These are phyloP conservation scores for Colletotrichum spaethianum DNA, from an alignment of 2,329 filamentous ascomycete species.

Conservation along the genomic window DNA sequence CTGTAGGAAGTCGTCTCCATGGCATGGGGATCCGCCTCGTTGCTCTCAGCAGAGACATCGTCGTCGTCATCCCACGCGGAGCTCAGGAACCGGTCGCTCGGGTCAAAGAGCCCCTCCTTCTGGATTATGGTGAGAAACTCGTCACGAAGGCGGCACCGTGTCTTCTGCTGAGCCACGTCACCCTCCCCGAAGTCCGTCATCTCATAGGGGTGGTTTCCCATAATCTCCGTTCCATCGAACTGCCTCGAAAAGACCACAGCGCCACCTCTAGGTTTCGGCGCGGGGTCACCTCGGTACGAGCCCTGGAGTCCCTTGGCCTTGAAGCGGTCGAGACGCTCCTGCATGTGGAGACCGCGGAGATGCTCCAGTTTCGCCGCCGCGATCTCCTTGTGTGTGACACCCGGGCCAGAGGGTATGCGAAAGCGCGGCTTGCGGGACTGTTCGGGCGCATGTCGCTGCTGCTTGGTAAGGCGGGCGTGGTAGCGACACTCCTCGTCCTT, in stretches of 20 bases:
- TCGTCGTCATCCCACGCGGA: conserved; percentile 7
- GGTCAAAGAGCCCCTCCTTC: not conserved
- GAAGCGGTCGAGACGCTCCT: not conserved
- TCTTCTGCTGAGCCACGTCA: not conserved
- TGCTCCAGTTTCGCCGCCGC: not conserved
- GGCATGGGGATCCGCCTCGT: conserved; percentile 3
- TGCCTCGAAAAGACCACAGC: conserved; percentile 1
- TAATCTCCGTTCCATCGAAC: not conserved
- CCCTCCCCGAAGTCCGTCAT: not conserved
- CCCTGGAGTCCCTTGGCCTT: not conserved
- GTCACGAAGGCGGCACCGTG: not conserved
- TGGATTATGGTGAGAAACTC: not conserved
- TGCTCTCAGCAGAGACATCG: conserved; percentile 1
- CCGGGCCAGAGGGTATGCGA: not conserved
- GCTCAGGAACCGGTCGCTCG: conserved; percentile 1
- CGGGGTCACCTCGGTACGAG: not conserved
- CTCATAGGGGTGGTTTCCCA: not conserved
- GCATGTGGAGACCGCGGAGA: not conserved
- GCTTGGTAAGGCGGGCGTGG: conserved; percentile 9
- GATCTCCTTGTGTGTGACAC: not conserved
- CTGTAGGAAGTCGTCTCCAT: not conserved
- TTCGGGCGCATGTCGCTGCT: not conserved
- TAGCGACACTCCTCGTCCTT: conserved; percentile 20
- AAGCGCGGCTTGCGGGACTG: not conserved
- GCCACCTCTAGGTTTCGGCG: not conserved